These are phyloP conservation scores for Globisporangium radiosum DNA, from an alignment of 352 stramenopile species.

Conservation along the genomic window DNA sequence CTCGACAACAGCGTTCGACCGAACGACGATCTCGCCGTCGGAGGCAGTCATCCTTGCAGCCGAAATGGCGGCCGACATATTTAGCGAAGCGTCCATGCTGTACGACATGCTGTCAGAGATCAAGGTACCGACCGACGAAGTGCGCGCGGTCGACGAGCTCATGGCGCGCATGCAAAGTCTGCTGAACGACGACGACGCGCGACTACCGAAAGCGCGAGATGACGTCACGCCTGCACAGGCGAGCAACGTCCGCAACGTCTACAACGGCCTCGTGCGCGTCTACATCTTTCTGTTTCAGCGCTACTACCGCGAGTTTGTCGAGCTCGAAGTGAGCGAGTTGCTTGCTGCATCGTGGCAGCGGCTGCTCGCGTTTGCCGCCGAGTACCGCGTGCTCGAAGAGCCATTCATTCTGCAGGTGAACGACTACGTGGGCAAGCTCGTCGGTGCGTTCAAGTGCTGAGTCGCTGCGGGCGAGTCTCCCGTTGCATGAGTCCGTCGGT, in stretches of 20 bases:
- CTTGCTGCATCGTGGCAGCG: conserved; percentile 52
- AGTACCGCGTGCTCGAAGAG: conserved; percentile 58
- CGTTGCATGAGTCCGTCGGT: too few species aligned
- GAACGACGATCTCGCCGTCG: conserved; percentile 26
- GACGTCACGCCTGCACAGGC: conserved; percentile 17
- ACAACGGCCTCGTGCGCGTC: conserved; percentile 56
- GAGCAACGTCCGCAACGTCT: conserved; percentile 39
- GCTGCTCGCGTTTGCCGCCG: conserved; percentile 48
- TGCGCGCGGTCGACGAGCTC: conserved; percentile 46
- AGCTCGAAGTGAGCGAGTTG: conserved; percentile 53
- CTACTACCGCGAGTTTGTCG: conserved; percentile 42
- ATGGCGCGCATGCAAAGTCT: conserved; percentile 35
- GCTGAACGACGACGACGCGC: conserved; percentile 13
- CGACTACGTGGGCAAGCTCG: conserved; percentile 44
- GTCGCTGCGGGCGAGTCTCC: not conserved
- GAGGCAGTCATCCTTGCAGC: conserved; percentile 39
- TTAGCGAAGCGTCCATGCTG: conserved; percentile 52
- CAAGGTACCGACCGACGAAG: conserved; percentile 34
- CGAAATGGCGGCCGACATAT: conserved; percentile 61
- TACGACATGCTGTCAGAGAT: conserved; percentile 69
- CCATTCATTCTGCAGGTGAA: conserved; percentile 47
- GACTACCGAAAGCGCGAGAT: conserved; percentile 3
- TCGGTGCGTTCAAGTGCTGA: conserved; percentile 19
- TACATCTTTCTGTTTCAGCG: conserved; percentile 63
- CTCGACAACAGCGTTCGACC: conserved; percentile 30